phyloP scores from a whole-genome alignment of 176 grass and related monocot species.

The Aegilops speltoides region DNA sequence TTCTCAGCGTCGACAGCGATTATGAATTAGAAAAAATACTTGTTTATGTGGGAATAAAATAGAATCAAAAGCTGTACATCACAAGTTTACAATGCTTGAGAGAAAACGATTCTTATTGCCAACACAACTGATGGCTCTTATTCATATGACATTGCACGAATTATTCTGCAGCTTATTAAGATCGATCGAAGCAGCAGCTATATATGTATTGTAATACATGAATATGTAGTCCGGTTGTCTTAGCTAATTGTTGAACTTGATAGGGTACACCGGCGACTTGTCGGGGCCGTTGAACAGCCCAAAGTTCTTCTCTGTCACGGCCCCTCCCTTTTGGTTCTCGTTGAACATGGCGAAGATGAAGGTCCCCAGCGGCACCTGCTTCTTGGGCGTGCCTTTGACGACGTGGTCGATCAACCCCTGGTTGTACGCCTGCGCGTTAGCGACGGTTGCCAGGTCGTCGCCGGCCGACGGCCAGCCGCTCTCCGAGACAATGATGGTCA shows the following conservation, averaged over 20 bases:
- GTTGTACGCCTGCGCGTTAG: slow-evolving; percentile 42
- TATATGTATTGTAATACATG: background rate
- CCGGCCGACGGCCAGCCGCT: slow-evolving; percentile 87
- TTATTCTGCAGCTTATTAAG: background rate
- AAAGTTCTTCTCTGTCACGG: slow-evolving; percentile 31
- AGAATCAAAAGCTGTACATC: too few species aligned
- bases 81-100: too few species aligned
- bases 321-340: slow-evolving; percentile 33
- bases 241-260: background rate
- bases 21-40: too few species aligned
- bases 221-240: background rate
- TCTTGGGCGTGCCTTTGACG: slow-evolving; percentile 30
- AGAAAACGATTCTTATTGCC: too few species aligned
- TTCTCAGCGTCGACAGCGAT: too few species aligned
- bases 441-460: slow-evolving; percentile 46
- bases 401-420: slow-evolving; percentile 45
- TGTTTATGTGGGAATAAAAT: too few species aligned
- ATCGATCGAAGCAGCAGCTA: too few species aligned
- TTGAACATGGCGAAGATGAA: slow-evolving; percentile 62
- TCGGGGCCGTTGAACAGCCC: slow-evolving; percentile 43
- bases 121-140: too few species aligned
- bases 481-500: slow-evolving; percentile 77
- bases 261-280: slow-evolving; percentile 31
- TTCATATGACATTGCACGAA: too few species aligned
- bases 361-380: background rate